Evolutionary conservation across 2,329 filamentous ascomycete species (phyloP).

Genomic region (Verticillium dahliae): DNA sequence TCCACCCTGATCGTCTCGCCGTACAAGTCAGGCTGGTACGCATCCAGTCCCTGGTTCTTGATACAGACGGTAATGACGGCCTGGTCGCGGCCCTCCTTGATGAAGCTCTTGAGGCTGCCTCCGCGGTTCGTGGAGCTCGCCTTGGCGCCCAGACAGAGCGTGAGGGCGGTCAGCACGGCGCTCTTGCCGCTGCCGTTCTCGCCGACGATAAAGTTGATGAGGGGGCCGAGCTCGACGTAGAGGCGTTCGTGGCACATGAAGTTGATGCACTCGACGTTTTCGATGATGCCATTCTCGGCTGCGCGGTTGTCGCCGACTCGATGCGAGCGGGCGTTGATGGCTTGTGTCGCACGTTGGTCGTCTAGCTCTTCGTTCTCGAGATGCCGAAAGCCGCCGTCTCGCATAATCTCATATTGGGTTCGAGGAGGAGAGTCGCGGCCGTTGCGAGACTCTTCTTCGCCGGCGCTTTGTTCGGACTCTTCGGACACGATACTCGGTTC

Average conservation of each 20-base stretch:
- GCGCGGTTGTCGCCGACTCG: conserved; percentile 61
- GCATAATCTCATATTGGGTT: conserved; percentile 56
- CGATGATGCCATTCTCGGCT: conserved; percentile 79
- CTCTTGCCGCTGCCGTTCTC: conserved; percentile 98
- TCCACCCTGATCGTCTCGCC: conserved; percentile 86
- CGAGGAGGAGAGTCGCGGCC: conserved; percentile 31
- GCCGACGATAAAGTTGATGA: conserved; percentile 97
- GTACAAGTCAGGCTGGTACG: conserved; percentile 76
- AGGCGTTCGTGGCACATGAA: conserved; percentile 94
- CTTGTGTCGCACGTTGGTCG: conserved; percentile 59
- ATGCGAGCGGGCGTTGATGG: conserved; percentile 43
- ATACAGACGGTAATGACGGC: conserved; percentile 75
- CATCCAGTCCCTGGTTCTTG: conserved; percentile 82
- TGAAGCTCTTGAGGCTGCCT: conserved; percentile 79
- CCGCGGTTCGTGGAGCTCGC: conserved; percentile 89
- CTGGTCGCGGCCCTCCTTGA: conserved; percentile 80
- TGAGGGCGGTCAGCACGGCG: conserved; percentile 86
- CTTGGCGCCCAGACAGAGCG: conserved; percentile 90
- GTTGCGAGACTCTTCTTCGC: conserved; percentile 21
- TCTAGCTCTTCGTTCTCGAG: conserved; percentile 50
- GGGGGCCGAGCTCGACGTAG: conserved; percentile 76
- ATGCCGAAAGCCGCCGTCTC: conserved; percentile 54
- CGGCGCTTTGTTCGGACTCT: conserved; percentile 21
- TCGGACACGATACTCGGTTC: conserved; percentile 13
- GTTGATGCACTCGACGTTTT: conserved; percentile 80